phyloP scores from a whole-genome alignment of 2,329 filamentous ascomycete genomes.

The Trichoderma sp. region DNA sequence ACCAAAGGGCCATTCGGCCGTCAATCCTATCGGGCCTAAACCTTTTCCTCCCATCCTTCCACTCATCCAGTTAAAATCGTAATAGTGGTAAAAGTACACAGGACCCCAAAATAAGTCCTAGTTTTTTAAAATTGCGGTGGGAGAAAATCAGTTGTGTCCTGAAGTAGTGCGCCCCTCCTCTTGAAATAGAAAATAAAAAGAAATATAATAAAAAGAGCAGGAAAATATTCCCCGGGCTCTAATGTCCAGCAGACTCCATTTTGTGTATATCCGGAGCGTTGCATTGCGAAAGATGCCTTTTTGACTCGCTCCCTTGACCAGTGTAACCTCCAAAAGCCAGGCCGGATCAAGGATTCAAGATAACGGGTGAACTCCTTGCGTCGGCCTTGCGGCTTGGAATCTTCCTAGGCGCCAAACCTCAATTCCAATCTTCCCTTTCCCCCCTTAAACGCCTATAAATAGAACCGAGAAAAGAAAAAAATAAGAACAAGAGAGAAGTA shows the following conservation, averaged over 20 bases:
- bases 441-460: constrained; percentile 12
- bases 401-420: constrained; percentile 16
- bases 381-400: constrained; percentile 15
- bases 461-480: constrained; percentile 11
- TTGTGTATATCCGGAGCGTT: constrained; percentile 20
- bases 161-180: constrained; percentile 22
- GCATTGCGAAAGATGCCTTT: background rate
- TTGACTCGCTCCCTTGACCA: background rate
- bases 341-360: background rate
- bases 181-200: background rate
- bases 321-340: background rate
- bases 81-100: constrained; percentile 29
- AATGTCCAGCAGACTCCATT: constrained; percentile 20
- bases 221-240: background rate
- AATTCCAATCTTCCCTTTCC: constrained; percentile 10
- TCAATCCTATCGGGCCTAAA: constrained; percentile 7
- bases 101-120: constrained; percentile 16
- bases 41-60: background rate
- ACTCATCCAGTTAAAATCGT: constrained; percentile 28
- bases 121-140: constrained; percentile 11
- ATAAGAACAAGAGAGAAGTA: background rate
- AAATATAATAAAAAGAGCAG: background rate
- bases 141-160: constrained; percentile 19
- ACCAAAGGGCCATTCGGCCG: background rate
- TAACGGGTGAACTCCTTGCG: constrained; percentile 1